These are phyloP conservation scores for Spathaspora boniae DNA, from an alignment of 805 yeast species.

Conservation along the genomic window DNA sequence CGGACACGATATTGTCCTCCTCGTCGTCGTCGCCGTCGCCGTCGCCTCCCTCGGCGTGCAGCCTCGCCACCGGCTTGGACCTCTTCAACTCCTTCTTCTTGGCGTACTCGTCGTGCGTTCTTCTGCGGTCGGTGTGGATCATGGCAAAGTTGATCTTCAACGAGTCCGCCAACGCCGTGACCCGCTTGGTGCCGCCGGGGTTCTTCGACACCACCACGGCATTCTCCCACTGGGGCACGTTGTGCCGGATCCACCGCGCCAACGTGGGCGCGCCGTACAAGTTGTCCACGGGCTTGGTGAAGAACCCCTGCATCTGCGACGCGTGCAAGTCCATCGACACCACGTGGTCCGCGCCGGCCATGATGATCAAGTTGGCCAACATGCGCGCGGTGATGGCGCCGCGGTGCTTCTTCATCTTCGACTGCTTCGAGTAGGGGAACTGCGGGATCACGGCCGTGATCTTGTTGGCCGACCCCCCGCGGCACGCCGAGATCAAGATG, in stretches of 20 bases:
- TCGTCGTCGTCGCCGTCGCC: constrained; percentile 50
- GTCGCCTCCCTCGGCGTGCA: constrained; percentile 47
- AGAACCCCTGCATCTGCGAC: constrained; percentile 98
- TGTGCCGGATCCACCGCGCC: constrained; percentile 92
- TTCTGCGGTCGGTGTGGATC: constrained; percentile 97
- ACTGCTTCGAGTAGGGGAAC: constrained; percentile 95
- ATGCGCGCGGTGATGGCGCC: constrained; percentile 98
- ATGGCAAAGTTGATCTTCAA: constrained; percentile 95
- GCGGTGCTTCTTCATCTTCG: constrained; percentile 97
- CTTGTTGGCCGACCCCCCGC: constrained; percentile 97
- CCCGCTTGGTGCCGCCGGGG: constrained; percentile 98
- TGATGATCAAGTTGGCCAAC: constrained; percentile 90
- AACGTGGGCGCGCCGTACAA: constrained; percentile 94
- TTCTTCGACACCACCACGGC: constrained; percentile 98
- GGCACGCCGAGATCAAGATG: constrained; percentile 90
- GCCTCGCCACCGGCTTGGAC: constrained; percentile 9
- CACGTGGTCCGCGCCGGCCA: constrained; percentile 99
- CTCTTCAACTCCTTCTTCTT: constrained; percentile 45
- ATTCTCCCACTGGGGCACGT: constrained; percentile 77
- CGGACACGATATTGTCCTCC: constrained; percentile 66
- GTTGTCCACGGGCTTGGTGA: constrained; percentile 95
- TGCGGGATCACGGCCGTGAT: constrained; percentile 97
- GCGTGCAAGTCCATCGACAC: constrained; percentile 97
- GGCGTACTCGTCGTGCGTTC: constrained; percentile 64
- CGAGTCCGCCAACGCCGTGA: constrained; percentile 96